Evolutionary conservation across 305 asterid genomes (phyloP).

Genomic region (Ruellia speciosa): DNA sequence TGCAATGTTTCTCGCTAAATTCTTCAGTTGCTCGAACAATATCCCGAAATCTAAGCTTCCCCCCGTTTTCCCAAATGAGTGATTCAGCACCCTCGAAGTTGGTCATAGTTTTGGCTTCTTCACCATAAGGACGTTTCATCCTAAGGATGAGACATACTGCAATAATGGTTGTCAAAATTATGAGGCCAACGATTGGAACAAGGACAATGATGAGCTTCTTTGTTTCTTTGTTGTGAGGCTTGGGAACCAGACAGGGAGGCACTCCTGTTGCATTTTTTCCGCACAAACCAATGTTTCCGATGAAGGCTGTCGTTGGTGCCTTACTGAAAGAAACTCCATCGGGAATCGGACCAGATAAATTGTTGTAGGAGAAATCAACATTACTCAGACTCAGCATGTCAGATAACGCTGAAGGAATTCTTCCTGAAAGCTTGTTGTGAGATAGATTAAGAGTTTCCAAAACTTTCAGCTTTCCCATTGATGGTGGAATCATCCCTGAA

Average conservation of each 20-base stretch:
- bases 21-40: slow-evolving; percentile 59
- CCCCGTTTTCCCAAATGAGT: slow-evolving; percentile 63
- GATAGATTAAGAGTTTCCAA: slow-evolving; percentile 56
- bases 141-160: slow-evolving; percentile 26
- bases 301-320: slow-evolving; percentile 39
- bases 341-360: slow-evolving; percentile 59
- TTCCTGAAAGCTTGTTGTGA: slow-evolving; percentile 49
- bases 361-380: slow-evolving; percentile 56
- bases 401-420: slow-evolving; percentile 41
- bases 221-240: slow-evolving; percentile 28
- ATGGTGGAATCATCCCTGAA: slow-evolving; percentile 53
- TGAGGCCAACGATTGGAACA: slow-evolving; percentile 41
- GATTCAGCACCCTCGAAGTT: slow-evolving; percentile 35
- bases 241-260: slow-evolving; percentile 33
- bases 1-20: slow-evolving; percentile 51
- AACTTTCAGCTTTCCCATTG: slow-evolving; percentile 35
- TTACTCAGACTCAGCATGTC: slow-evolving; percentile 40
- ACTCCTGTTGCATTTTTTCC: slow-evolving; percentile 47
- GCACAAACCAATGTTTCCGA: slow-evolving; percentile 54
- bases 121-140: slow-evolving; percentile 30
- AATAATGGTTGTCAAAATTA: slow-evolving; percentile 31
- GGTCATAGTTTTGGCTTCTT: slow-evolving; percentile 31
- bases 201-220: slow-evolving; percentile 37
- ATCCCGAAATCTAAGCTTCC: slow-evolving; percentile 58
- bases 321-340: slow-evolving; percentile 28